A percentile compares a stretch with the other conserved stretches of the same genome.
These are phyloP conservation scores for Bauhinia variegata DNA, from an alignment of 306 rosid species.

Conservation along the genomic window DNA sequence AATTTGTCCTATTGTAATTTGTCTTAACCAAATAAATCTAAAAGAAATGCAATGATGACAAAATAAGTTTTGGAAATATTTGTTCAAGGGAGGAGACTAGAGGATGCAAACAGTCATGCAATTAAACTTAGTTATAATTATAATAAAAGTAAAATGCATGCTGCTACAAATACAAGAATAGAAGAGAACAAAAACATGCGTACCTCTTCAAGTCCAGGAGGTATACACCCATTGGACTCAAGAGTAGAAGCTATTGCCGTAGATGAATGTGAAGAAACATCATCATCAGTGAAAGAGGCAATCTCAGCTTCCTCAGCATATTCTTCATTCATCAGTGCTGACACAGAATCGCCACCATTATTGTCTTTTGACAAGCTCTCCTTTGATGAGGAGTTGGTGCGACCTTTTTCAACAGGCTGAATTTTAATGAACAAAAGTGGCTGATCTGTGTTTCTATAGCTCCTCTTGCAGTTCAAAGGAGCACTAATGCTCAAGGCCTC, in stretches of 20 bases:
- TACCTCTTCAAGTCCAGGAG: constrained; percentile 67
- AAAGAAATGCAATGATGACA: background rate
- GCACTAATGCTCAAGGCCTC: constrained; percentile 57
- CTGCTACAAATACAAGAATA: constrained; percentile 12
- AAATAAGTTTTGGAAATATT: constrained; percentile 8
- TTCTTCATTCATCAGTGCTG: constrained; percentile 68
- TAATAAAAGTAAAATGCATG: constrained; percentile 18
- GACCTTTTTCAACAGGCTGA: constrained; percentile 67
- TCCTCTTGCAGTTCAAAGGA: constrained; percentile 81
- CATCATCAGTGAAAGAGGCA: constrained; percentile 83
- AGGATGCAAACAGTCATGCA: constrained; percentile 18
- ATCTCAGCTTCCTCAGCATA: constrained; percentile 76
- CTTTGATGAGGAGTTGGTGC: constrained; percentile 47
- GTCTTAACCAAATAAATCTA: constrained; percentile 8
- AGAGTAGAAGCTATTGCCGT: constrained; percentile 46
- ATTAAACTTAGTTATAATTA: background rate
- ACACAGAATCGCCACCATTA: constrained; percentile 62
- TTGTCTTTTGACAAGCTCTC: constrained; percentile 58
- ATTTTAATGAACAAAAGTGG: constrained; percentile 67
- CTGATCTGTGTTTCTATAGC: constrained; percentile 74
- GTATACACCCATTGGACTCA: constrained; percentile 44
- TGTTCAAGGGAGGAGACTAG: constrained; percentile 9
- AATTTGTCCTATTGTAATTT: constrained; percentile 16
- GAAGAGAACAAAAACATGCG: constrained; percentile 8
- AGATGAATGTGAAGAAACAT: constrained; percentile 90